These are phyloP conservation scores for Monilinia laxa DNA, from an alignment of 2,329 filamentous ascomycete genomes.

Conservation along the genomic window DNA sequence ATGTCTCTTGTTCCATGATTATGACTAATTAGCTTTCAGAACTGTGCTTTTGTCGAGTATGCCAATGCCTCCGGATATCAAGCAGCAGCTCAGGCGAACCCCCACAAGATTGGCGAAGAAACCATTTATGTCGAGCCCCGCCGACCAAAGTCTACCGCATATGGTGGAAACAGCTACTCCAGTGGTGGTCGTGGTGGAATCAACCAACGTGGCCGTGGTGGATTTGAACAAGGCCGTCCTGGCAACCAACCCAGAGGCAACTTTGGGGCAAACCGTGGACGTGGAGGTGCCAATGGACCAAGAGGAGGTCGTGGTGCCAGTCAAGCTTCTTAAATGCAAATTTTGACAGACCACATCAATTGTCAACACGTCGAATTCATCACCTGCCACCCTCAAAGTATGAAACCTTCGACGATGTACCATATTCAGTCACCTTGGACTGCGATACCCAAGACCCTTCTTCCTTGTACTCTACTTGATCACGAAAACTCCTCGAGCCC, in stretches of 20 bases:
- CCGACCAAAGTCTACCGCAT: slow-evolving; percentile 70
- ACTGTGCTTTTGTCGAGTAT: slow-evolving; percentile 96
- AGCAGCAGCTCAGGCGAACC: slow-evolving; percentile 79
- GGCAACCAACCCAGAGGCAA: slow-evolving; percentile 35
- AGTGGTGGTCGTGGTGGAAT: slow-evolving; percentile 59
- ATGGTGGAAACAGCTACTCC: slow-evolving; percentile 67
- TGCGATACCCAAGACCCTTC: slow-evolving; percentile 17
- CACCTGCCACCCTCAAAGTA: neutral
- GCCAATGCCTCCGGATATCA: slow-evolving; percentile 77
- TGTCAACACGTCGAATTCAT: slow-evolving; percentile 21
- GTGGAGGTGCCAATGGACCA: slow-evolving; percentile 60
- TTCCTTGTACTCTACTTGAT: slow-evolving; percentile 24
- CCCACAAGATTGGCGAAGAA: slow-evolving; percentile 79
- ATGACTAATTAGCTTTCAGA: slow-evolving; percentile 53
- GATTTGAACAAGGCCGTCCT: slow-evolving; percentile 58
- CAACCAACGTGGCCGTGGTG: slow-evolving; percentile 65
- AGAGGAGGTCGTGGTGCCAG: slow-evolving; percentile 58
- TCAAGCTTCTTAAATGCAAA: slow-evolving; percentile 26
- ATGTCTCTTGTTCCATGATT: neutral
- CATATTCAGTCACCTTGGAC: slow-evolving; percentile 23
- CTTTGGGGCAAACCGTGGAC: slow-evolving; percentile 56
- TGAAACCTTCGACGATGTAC: slow-evolving; percentile 22
- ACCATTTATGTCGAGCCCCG: slow-evolving; percentile 86
- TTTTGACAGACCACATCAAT: neutral
- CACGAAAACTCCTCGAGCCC: slow-evolving; percentile 13